Conservation (phyloP, 139 green algal genomes). For the Volvox reticuliferus region DNA sequence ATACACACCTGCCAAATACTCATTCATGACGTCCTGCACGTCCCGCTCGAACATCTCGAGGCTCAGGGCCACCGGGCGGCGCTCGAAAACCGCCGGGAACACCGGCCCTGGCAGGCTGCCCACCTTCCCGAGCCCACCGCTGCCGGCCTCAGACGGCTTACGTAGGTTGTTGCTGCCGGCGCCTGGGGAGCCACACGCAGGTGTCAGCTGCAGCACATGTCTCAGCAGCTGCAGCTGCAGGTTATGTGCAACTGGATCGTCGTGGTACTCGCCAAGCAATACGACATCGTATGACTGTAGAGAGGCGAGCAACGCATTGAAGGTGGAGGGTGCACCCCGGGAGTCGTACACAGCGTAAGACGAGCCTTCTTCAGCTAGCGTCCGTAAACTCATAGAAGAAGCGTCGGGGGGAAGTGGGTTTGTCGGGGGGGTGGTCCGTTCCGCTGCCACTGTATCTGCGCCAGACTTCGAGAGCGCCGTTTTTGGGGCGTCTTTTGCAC, state of each 20-base stretch:
- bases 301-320: neutral
- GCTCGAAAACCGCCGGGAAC: neutral
- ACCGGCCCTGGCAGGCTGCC: neutral
- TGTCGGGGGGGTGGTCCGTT: too few relatives aligned
- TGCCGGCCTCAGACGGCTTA: neutral
- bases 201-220: neutral
- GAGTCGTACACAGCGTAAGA: slow-evolving; percentile 38
- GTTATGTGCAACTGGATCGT: slow-evolving; percentile 59
- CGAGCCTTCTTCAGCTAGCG: neutral
- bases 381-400: too few relatives aligned
- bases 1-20: slow-evolving; percentile 54
- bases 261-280: slow-evolving; percentile 62
- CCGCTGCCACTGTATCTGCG: too few relatives aligned
- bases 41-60: slow-evolving; percentile 75
- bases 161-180: neutral
- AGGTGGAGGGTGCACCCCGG: neutral
- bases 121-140: neutral
- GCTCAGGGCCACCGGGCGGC: slow-evolving; percentile 48
- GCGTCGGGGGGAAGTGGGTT: too few relatives aligned
- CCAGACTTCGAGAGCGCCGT: too few relatives aligned
- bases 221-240: slow-evolving; percentile 53
- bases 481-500: too few relatives aligned
- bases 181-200: too few relatives aligned
- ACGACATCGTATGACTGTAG: slow-evolving; percentile 51
- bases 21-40: slow-evolving; percentile 66